phyloP scores from a whole-genome alignment of 2,329 filamentous ascomycete species.

The Cryphonectria radicalis region DNA sequence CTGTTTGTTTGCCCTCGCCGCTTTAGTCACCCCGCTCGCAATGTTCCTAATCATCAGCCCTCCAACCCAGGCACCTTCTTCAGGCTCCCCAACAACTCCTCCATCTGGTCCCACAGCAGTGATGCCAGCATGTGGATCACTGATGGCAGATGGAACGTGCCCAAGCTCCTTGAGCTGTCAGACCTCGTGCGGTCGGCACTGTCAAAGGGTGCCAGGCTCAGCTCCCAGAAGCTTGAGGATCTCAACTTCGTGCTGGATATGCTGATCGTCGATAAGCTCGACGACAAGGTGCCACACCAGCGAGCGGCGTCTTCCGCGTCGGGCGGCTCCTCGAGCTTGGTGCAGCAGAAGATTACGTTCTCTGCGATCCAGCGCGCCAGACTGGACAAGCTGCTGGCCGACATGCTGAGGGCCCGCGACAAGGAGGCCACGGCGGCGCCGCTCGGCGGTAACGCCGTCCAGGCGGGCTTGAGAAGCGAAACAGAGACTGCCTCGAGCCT shows the following conservation, averaged over 20 bases:
- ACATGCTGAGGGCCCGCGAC: constrained; percentile 22
- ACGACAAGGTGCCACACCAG: constrained; percentile 1
- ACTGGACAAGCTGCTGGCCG: constrained; percentile 27
- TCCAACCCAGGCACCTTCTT: neutral
- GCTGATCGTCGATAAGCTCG: constrained; percentile 25
- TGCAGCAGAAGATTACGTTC: constrained; percentile 12
- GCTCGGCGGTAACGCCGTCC: neutral
- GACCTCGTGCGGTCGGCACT: constrained; percentile 22
- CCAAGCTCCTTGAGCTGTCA: constrained; percentile 26
- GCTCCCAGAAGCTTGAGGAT: constrained; percentile 15
- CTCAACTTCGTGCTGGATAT: constrained; percentile 25
- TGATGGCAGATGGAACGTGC: constrained; percentile 21
- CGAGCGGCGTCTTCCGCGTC: neutral
- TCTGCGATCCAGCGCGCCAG: constrained; percentile 17
- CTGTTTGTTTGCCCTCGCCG: neutral
- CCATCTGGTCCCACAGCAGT: constrained; percentile 5
- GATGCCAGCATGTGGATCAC: constrained; percentile 21
- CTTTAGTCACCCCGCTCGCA: neutral
- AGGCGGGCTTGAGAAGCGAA: constrained; percentile 10
- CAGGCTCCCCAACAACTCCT: constrained; percentile 6
- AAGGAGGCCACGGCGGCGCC: neutral
- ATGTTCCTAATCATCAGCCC: neutral
- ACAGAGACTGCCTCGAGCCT: constrained; percentile 16
- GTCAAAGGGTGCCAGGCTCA: constrained; percentile 8
- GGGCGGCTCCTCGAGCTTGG: neutral